Evolutionary conservation across 441 rosid species (phyloP).

Genomic region (Francoa sonchifolia): DNA sequence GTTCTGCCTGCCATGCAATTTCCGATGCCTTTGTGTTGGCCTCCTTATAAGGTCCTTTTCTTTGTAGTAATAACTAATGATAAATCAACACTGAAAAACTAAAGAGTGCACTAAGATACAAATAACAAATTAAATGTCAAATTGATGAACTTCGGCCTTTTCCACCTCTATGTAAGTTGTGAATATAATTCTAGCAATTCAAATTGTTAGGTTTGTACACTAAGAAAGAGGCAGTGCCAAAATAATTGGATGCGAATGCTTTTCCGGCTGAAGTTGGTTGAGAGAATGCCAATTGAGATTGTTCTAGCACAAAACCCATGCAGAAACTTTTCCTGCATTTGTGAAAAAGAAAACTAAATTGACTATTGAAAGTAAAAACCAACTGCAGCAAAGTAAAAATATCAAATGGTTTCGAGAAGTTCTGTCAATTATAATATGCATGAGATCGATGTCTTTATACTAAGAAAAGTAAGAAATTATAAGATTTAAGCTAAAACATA

Average conservation of each 20-base stretch:
- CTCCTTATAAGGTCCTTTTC: no score
- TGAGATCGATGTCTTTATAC: no score
- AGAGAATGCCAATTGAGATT: slow-evolving; percentile 60
- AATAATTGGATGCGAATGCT: slow-evolving; percentile 48
- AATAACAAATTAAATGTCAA: no score
- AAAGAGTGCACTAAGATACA: no score
- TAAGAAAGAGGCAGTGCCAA: slow-evolving; percentile 30
- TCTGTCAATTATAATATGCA: no score
- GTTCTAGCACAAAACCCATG: slow-evolving; percentile 27
- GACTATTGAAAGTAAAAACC: neutral
- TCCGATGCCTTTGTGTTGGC: no score
- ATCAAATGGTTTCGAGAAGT: neutral
- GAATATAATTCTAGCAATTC: neutral
- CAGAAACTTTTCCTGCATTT: slow-evolving; percentile 55
- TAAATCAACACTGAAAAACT: no score
- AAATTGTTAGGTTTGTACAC: neutral
- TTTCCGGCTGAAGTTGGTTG: slow-evolving; percentile 59
- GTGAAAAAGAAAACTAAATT: neutral
- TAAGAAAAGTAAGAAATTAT: no score
- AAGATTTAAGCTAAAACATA: no score
- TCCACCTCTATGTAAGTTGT: no score
- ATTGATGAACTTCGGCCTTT: neutral
- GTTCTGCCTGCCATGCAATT: no score
- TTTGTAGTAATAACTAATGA: no score
- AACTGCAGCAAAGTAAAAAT: neutral